Evolutionary conservation across 768 basidiomycete genomes (phyloP).

Genomic region (Pilatotrama ljubarskyi): DNA sequence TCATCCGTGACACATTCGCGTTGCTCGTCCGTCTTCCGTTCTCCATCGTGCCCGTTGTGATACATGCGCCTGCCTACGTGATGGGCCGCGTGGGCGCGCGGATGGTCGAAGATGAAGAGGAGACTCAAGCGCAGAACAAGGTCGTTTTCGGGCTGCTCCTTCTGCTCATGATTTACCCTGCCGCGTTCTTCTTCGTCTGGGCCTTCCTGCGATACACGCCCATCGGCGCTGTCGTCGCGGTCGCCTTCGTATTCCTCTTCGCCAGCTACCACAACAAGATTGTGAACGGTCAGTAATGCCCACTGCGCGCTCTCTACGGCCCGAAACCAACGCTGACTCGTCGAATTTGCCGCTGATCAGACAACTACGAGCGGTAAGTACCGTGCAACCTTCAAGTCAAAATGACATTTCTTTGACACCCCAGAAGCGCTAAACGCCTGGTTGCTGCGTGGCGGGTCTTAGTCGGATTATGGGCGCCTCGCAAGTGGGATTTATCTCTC

Average conservation of each 20-base stretch:
- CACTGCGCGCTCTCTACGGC: conserved; percentile 4
- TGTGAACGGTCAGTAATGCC: conserved; percentile 75
- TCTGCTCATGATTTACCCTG: conserved; percentile 76
- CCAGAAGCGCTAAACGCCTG: conserved; percentile 73
- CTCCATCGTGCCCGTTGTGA: conserved; percentile 82
- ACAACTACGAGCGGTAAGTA: conserved; percentile 74
- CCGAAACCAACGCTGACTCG: background rate
- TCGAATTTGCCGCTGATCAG: conserved; percentile 35
- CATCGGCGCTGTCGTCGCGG: conserved; percentile 72
- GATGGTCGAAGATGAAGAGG: conserved; percentile 83
- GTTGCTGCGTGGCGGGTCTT: conserved; percentile 96
- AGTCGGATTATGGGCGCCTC: conserved; percentile 91
- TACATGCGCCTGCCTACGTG: conserved; percentile 84
- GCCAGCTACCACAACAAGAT: conserved; percentile 83
- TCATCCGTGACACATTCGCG: conserved; percentile 76
- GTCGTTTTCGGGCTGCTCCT: conserved; percentile 83
- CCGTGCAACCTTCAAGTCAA: background rate
- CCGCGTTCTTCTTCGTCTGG: conserved; percentile 87
- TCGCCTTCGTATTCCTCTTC: conserved; percentile 68
- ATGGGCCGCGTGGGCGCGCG: conserved; percentile 75
- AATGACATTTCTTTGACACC: conserved; percentile 13
- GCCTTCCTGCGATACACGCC: conserved; percentile 75
- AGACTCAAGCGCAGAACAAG: conserved; percentile 97
- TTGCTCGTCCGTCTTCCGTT: conserved; percentile 79
- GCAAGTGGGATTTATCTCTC: conserved; percentile 76